Evolutionary conservation across 176 grass and related monocot genomes (phyloP).

Genomic region (Leersia perrieri): DNA sequence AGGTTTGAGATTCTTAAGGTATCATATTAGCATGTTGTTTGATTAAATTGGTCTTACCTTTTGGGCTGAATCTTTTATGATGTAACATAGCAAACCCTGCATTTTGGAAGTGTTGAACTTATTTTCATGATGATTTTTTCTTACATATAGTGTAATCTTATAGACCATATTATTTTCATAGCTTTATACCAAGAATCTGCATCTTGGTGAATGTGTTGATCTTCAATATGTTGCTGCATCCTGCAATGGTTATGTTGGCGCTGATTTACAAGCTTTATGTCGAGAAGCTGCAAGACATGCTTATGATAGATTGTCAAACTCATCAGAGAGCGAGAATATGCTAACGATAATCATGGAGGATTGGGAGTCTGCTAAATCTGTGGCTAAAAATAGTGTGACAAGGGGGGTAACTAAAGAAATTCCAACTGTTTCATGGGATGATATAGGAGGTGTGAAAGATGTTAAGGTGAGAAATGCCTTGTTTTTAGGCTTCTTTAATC

Average conservation of each 20-base stretch:
- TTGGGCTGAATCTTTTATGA: background rate
- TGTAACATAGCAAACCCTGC: background rate
- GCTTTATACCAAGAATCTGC: conserved; percentile 71
- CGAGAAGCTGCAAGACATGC: conserved; percentile 69
- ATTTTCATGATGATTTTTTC: background rate
- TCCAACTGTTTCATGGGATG: conserved; percentile 75
- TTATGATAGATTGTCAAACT: conserved; percentile 49
- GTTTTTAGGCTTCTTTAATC: conserved; percentile 21
- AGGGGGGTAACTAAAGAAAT: conserved; percentile 83
- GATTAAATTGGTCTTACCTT: background rate
- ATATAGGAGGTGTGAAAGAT: conserved; percentile 89
- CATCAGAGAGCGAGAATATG: conserved; percentile 11
- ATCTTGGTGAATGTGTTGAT: conserved; percentile 68
- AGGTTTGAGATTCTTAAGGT: conserved; percentile 86
- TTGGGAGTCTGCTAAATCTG: conserved; percentile 67
- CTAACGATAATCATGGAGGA: conserved; percentile 62
- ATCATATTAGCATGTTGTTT: background rate
- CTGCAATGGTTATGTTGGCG: conserved; percentile 92
- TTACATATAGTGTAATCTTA: background rate
- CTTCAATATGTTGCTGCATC: conserved; percentile 66
- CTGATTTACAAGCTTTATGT: conserved; percentile 79
- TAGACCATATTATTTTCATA: conserved; percentile 38
- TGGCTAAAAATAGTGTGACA: conserved; percentile 65
- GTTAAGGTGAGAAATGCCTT: conserved; percentile 53
- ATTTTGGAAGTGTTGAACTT: background rate